Base-by-base conservation (phyloP, 73 alveolate species). In the Symbiodinium natans region DNA sequence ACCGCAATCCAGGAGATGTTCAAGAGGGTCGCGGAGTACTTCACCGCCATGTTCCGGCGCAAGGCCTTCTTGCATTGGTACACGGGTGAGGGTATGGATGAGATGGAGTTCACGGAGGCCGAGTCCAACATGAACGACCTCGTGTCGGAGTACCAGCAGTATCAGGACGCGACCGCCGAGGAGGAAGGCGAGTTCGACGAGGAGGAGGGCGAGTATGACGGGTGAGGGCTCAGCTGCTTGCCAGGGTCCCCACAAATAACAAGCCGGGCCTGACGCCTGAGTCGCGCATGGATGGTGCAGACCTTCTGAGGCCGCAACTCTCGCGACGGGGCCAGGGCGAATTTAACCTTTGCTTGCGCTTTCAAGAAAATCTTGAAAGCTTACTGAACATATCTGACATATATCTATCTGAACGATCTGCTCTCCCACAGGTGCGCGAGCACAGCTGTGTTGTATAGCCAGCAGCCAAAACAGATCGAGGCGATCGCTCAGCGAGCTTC, bases 1-100 rank as follows among this genome's bases (percentile, higher is more conserved):
- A 99, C 99, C 82, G 99, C 99, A 97, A 99, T 98, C 93, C 99
- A 99, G 99, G 92, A 41, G 27, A 99, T 99, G 99, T 99, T 99
- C 99, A 99, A 99, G 99, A 99, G 99, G 99, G 99, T 99, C 92
- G 99, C 99, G 73, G 99, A 99, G 98, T 99, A 99, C 98, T 99
- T 99, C 99, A 99, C 99, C 82, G 99, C 99, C 86, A 99, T 99
- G 99, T 99, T 99, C 99, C 99, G 99, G 99, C 99, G 99, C 94
- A 99, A 99, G 99, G 99, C 99, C 93, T 99, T 99, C 99, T 99
- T 99, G 93, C 99, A 99, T 93, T 99, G 99, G 99, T 93, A 99
- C 99, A 99, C 99, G 98, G 99, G 99, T 75, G 99, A 99, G 97
- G 99, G 99, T 71, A 99, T 99, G 23, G n/a, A 99, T 99, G 99